phyloP scores from a whole-genome alignment of 1,139 yeast species.

The Taphrina communis region DNA sequence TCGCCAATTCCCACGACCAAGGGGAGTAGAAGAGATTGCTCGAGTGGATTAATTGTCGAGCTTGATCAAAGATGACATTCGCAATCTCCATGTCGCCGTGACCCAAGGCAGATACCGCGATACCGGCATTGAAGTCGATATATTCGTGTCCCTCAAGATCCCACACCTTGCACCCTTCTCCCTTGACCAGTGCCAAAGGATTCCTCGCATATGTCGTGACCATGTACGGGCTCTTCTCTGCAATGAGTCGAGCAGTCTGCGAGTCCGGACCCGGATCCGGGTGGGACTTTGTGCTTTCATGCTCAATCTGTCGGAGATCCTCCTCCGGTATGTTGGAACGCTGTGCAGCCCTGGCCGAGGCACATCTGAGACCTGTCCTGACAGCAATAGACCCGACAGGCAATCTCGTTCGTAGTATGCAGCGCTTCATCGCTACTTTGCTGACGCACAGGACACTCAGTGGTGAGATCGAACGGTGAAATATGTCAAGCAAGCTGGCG shows the following conservation, averaged over 20 bases:
- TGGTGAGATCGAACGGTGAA: not conserved
- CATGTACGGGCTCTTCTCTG: constrained; percentile 60
- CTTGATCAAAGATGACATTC: constrained; percentile 72
- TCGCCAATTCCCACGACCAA: constrained; percentile 80
- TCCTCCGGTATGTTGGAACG: constrained; percentile 32
- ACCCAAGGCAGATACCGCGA: constrained; percentile 94
- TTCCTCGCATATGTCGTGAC: constrained; percentile 87
- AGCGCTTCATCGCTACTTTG: constrained; percentile 13
- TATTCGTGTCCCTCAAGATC: constrained; percentile 79
- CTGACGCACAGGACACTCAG: not conserved
- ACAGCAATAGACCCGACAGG: not conserved
- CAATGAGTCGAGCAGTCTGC: constrained; percentile 36
- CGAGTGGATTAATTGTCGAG: constrained; percentile 74
- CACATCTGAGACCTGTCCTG: constrained; percentile 15
- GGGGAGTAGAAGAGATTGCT: constrained; percentile 85
- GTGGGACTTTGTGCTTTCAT: constrained; percentile 31
- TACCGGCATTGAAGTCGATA: constrained; percentile 91
- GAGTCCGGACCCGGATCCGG: constrained; percentile 41
- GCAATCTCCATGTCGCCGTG: constrained; percentile 79
- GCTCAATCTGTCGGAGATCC: constrained; percentile 29
- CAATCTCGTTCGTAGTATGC: constrained; percentile 3
- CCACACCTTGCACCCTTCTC: constrained; percentile 73
- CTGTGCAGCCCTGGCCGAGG: constrained; percentile 23
- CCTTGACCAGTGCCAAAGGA: constrained; percentile 67
- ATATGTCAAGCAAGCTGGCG: not conserved